A percentile compares a stretch with the other conserved stretches of the same genome.
phyloP scores from a whole-genome alignment of 768 basidiomycete genomes.

The Mycena leptocephala region DNA sequence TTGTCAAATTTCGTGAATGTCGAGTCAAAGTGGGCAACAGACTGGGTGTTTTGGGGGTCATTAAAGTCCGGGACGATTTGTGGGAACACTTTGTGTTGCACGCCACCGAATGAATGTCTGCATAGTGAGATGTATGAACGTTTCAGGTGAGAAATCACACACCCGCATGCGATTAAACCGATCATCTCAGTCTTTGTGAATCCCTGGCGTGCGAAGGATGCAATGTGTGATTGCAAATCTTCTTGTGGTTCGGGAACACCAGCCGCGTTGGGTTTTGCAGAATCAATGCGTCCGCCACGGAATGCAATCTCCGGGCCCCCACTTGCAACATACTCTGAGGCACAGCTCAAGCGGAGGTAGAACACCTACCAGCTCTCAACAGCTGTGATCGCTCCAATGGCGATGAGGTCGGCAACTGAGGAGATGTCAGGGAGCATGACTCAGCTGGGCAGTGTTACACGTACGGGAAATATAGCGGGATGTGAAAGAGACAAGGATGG shows the following conservation, averaged over 20 bases:
- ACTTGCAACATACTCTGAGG: too few relatives aligned
- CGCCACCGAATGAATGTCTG: neutral
- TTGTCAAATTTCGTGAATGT: too few relatives aligned
- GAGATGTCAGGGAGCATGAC: too few relatives aligned
- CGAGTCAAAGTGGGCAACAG: constrained; percentile 1
- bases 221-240: too few relatives aligned
- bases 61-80: neutral
- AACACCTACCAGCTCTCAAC: too few relatives aligned
- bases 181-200: too few relatives aligned
- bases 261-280: too few relatives aligned
- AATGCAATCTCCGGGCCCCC: neutral
- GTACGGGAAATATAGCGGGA: neutral
- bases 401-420: neutral
- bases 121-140: neutral
- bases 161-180: constrained; percentile 20
- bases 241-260: too few relatives aligned
- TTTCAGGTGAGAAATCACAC: too few relatives aligned
- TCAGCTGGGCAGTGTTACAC: neutral
- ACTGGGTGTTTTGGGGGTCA: neutral
- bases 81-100: neutral
- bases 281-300: neutral
- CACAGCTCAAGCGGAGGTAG: too few relatives aligned
- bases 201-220: too few relatives aligned
- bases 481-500: neutral
- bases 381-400: neutral